phyloP scores from a whole-genome alignment of 163 green algal genomes.

The Coccomyxa subellipsoidea region DNA sequence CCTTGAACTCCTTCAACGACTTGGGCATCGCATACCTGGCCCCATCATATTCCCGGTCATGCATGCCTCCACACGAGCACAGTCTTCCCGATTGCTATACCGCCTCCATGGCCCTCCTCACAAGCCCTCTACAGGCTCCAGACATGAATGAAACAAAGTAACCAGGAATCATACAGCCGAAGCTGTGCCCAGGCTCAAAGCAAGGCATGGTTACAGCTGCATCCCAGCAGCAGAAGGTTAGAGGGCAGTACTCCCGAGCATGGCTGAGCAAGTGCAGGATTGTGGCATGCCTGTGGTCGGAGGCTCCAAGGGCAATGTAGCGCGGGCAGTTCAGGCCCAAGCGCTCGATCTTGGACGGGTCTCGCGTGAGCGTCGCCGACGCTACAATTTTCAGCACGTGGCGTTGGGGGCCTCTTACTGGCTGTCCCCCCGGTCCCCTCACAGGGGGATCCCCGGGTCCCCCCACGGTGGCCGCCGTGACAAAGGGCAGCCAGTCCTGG shows the following conservation, averaged over 20 bases:
- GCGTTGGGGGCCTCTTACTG: neutral
- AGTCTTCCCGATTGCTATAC: too few species aligned
- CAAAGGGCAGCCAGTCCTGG: constrained; percentile 78
- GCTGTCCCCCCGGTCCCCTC: neutral
- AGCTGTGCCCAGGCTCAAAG: too few species aligned
- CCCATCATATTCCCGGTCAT: too few species aligned
- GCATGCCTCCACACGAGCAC: too few species aligned
- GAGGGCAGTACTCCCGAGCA: neutral
- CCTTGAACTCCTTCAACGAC: constrained; percentile 67
- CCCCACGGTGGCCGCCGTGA: constrained; percentile 42
- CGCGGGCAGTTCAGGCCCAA: constrained; percentile 75
- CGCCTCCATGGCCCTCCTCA: too few species aligned
- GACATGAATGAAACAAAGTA: too few species aligned
- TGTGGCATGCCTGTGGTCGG: constrained; percentile 37
- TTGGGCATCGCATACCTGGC: constrained; percentile 67
- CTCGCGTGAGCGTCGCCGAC: constrained; percentile 89
- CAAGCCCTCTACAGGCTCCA: too few species aligned
- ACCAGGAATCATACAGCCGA: too few species aligned
- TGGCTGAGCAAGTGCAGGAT: neutral
- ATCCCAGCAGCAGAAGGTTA: neutral
- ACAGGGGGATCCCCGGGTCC: too few species aligned
- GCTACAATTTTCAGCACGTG: constrained; percentile 87
- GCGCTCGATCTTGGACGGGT: constrained; percentile 84
- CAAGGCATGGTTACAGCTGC: too few species aligned
- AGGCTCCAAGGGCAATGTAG: constrained; percentile 59